These are phyloP conservation scores for Eimeria falciformis DNA, from an alignment of 169 alveolate genomes.

Conservation along the genomic window DNA sequence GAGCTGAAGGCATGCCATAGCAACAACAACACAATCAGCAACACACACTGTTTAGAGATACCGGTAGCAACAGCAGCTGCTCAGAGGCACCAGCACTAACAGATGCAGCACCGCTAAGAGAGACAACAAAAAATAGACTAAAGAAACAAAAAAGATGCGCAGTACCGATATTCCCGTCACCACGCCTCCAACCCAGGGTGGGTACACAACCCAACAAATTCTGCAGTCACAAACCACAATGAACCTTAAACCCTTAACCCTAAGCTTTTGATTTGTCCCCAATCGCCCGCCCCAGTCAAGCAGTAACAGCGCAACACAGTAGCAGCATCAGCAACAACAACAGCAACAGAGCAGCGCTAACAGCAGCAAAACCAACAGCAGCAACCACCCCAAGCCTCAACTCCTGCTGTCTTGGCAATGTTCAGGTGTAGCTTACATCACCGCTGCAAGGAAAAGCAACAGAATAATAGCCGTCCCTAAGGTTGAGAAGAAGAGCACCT, in stretches of 20 bases:
- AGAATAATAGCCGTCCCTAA: neutral
- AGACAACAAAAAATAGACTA: neutral
- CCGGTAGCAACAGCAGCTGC: neutral
- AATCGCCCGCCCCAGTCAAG: neutral
- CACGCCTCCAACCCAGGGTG: slow-evolving; percentile 1
- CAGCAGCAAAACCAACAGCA: neutral
- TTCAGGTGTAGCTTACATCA: neutral
- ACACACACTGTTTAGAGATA: no score
- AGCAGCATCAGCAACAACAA: neutral
- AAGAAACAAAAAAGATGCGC: neutral
- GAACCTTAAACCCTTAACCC: neutral
- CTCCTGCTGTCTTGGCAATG: neutral
- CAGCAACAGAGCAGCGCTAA: neutral
- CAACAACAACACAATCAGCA: neutral
- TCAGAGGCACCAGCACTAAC: no score
- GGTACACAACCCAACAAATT: neutral
- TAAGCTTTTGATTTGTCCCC: neutral
- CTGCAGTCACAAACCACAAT: neutral
- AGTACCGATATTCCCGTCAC: neutral
- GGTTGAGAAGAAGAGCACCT: neutral
- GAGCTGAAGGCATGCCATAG: neutral
- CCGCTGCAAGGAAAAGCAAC: neutral
- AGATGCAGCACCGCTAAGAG: neutral
- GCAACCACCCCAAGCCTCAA: neutral
- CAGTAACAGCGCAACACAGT: neutral